Evolutionary conservation across 495 filamentous ascomycete genomes (phyloP).

Genomic region (Neurospora sp.): DNA sequence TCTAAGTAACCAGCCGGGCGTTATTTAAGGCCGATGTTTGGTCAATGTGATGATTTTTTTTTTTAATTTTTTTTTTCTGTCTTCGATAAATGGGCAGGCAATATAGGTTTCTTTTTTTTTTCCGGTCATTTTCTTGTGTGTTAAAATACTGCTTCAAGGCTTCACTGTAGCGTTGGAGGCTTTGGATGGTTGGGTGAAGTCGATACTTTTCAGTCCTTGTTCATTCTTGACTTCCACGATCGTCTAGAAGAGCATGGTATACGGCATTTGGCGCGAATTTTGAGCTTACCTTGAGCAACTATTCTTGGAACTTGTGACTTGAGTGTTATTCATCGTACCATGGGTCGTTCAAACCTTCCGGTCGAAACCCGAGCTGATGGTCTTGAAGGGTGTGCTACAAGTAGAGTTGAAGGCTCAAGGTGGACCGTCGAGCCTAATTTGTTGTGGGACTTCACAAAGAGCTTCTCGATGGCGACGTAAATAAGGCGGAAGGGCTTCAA

Average conservation of each 20-base stretch:
- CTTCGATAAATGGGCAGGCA: not conserved
- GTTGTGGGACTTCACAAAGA: not conserved
- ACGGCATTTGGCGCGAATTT: not conserved
- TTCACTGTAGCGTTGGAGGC: not conserved
- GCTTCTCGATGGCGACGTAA: not conserved
- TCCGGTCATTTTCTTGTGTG: not conserved
- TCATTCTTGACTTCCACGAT: not conserved
- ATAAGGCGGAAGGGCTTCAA: not conserved
- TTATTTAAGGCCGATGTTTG: not conserved
- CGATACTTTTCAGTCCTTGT: not conserved
- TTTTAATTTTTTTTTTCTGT: not conserved
- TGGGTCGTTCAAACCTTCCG: too few relatives aligned
- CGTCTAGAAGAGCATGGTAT: not conserved
- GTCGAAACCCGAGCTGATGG: too few relatives aligned
- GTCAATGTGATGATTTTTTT: not conserved
- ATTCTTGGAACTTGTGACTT: slow-evolving; percentile 11
- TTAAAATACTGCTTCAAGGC: not conserved
- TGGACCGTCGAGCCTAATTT: too few relatives aligned
- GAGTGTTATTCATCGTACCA: too few relatives aligned
- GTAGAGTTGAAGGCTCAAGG: not conserved
- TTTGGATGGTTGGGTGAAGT: not conserved
- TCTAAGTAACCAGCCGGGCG: slow-evolving; percentile 4
- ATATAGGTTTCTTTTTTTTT: not conserved
- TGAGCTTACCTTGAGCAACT: slow-evolving; percentile 6
- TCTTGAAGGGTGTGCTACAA: too few relatives aligned